phyloP scores from a whole-genome alignment of 2,329 filamentous ascomycete genomes.

The Aspergillus sp. region DNA sequence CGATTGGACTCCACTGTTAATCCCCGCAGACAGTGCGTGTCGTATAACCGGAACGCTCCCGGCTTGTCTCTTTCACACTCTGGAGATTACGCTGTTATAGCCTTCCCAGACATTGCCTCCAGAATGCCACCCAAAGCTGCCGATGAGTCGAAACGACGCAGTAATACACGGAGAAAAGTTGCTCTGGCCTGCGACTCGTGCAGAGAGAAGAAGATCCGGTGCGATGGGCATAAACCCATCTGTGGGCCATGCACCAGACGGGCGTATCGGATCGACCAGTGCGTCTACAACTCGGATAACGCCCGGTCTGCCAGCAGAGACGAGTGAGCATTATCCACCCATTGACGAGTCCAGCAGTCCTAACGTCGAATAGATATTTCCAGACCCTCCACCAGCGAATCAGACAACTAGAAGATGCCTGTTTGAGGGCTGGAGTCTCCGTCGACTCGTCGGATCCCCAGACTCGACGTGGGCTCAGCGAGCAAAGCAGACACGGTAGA shows the following conservation, averaged over 20 bases:
- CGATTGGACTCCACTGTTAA: too few species aligned
- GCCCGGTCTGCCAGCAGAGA: constrained; percentile 1
- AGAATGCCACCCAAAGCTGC: background rate
- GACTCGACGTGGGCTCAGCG: background rate
- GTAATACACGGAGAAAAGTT: background rate
- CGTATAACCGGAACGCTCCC: background rate
- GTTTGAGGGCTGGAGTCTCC: background rate
- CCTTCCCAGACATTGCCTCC: background rate
- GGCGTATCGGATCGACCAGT: constrained; percentile 1
- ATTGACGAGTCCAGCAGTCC: background rate
- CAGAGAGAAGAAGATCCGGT: constrained; percentile 8
- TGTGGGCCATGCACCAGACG: constrained; percentile 3
- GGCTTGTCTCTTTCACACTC: too few species aligned
- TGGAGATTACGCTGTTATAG: background rate
- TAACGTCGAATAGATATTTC: background rate
- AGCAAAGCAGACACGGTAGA: too few species aligned
- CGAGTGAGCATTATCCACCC: background rate
- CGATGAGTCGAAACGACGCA: background rate
- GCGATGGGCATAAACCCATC: constrained; percentile 5
- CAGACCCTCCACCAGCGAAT: constrained; percentile 2
- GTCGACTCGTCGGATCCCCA: background rate
- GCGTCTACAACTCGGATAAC: constrained; percentile 3
- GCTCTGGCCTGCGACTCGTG: constrained; percentile 8
- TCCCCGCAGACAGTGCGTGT: too few species aligned
- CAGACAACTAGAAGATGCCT: background rate